Evolutionary conservation across 1,139 yeast species (phyloP), one percentile per base, ranked within the genome.

Genomic region (Geotrichum cucujoidarum): DNA sequence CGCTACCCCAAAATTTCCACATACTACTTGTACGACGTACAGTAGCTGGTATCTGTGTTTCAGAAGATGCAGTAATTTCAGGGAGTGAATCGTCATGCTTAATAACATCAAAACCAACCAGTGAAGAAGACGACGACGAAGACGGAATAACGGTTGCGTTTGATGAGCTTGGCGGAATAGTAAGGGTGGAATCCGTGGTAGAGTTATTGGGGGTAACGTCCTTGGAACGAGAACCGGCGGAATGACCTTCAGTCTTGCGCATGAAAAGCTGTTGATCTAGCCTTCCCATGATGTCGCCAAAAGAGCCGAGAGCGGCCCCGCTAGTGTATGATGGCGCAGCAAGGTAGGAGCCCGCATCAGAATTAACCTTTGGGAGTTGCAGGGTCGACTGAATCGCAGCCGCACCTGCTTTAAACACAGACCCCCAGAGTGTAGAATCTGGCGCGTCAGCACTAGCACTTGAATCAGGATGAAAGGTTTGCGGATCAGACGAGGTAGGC

Each of bases 321-420:
- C 24, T 17, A 4, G 43, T 10, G 27, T 18, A n/a, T 10, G 24
- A 2, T 7, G 34, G 17, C 4, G 24, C 4, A 2, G 38, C 22
- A 13, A 35, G 25, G 13, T 36, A 29, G 18, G 40, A 17, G 22
- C 25, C 43, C 4, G 17, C 32, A 8, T 13, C 4, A 20, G 24
- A n/a, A 22, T 32, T 32, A 17, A 32, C 30, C 24, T 33, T 31
- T 17, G 48, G 37, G n/a, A 29, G 45, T 17, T 30, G 29, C 25
- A 47, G 31, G 14, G 46, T 36, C 2, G 43, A 43, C 41, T 43
- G 44, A 17, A 47, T 41, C 1, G 44, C 50, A 43, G 50, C 47
- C 47, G 47, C 46, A 30, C 50, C 47, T n/a, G 44, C 41, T 22
- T 43, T 43, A 14, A 47, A 43, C 17, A 47, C 43, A 27, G 47